Evolutionary conservation across 2,329 filamentous ascomycete species (phyloP).

Genomic region (Aureobasidium sp.): DNA sequence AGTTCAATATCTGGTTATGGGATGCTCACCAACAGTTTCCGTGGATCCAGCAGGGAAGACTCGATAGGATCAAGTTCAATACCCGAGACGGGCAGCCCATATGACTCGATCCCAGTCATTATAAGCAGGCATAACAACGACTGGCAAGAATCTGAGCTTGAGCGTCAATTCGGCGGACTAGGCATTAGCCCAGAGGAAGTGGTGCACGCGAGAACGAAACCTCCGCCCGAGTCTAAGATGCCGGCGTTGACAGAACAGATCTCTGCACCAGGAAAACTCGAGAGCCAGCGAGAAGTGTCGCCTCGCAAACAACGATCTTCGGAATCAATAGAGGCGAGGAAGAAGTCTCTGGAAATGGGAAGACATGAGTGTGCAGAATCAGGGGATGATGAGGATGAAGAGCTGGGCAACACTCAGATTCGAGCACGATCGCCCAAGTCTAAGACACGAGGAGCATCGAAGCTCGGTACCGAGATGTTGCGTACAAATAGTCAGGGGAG

Average conservation of each 20-base stretch:
- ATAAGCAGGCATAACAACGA: constrained; percentile 70
- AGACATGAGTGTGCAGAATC: constrained; percentile 68
- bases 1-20: constrained; percentile 62
- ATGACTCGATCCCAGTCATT: constrained; percentile 70
- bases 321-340: constrained; percentile 67
- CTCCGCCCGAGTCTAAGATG: constrained; percentile 30
- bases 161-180: constrained; percentile 53
- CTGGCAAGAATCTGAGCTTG: constrained; percentile 58
- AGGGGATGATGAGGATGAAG: constrained; percentile 91
- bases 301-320: constrained; percentile 60
- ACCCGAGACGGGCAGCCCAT: constrained; percentile 74
- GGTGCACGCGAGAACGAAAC: constrained; percentile 18
- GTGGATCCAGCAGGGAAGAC: constrained; percentile 75
- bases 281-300: constrained; percentile 28
- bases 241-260: constrained; percentile 56
- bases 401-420: constrained; percentile 57
- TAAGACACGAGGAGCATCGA: constrained; percentile 61
- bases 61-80: constrained; percentile 85
- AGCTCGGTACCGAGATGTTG: constrained; percentile 96
- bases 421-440: constrained; percentile 48
- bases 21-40: constrained; percentile 67
- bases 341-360: constrained; percentile 67
- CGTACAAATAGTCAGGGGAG: constrained; percentile 91
- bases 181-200: constrained; percentile 59
- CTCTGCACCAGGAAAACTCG: constrained; percentile 53